These are phyloP conservation scores for Diaporthe sp. DNA, from an alignment of 2,329 filamentous ascomycete genomes.

Conservation along the genomic window DNA sequence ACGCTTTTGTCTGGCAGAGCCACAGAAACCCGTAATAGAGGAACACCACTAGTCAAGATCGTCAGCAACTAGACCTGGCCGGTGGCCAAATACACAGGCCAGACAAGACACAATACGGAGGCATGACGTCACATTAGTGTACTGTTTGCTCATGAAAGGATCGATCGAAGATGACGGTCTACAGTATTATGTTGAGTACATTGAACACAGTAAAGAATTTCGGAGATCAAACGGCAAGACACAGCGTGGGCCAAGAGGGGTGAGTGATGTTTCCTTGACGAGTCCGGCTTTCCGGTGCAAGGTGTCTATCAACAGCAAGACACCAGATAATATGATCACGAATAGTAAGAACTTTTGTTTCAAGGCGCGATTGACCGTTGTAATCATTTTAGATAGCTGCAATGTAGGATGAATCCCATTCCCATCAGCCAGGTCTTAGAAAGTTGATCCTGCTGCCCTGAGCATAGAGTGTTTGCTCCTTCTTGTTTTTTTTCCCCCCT, in stretches of 20 bases:
- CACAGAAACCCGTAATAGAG: background rate
- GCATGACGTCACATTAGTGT: slow-evolving; percentile 2
- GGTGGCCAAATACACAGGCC: background rate
- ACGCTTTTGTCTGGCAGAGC: background rate
- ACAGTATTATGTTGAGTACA: background rate
- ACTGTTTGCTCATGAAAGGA: background rate
- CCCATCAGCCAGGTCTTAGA: background rate
- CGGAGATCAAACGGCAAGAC: background rate
- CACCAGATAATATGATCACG: background rate
- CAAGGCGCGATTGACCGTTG: no score
- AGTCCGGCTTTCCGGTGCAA: no score
- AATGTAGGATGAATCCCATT: no score
- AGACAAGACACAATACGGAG: background rate
- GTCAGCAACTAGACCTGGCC: slow-evolving; percentile 8
- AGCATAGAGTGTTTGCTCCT: background rate
- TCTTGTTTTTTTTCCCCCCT: background rate
- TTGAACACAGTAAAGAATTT: no score
- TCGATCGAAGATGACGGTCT: background rate
- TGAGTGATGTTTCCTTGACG: background rate
- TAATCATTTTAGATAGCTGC: background rate
- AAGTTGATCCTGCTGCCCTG: background rate
- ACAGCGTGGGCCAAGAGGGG: background rate
- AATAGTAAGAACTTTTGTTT: background rate
- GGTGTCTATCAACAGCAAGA: background rate
- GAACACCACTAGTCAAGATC: background rate